Base-by-base conservation (phyloP, 495 filamentous ascomycete species). In the Xylaria castorea region DNA sequence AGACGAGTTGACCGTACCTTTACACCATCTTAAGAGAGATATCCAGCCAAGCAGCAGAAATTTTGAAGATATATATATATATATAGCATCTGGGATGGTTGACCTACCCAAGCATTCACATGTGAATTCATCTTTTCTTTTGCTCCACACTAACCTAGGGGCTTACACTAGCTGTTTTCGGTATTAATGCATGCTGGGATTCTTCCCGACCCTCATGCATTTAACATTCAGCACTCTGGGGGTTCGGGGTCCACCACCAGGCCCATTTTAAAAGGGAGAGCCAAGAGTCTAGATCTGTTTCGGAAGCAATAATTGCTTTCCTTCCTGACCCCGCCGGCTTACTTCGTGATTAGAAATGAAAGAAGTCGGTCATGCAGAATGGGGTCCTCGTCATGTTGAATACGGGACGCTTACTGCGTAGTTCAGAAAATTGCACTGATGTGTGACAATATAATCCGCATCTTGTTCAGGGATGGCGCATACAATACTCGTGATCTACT, bases 261-360 rank as follows among this genome's bases (percentile, higher is more conserved):
- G 16, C 42, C 63, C 40, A 27, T 46, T 66, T 46, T 25, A 11
- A 46, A 48, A 14, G 25, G 34, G 2, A 7, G 1, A 38, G 58
- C 63, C 40, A 66, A 48, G 63, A 20, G 27, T 48, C 63, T 66
- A 66, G 63, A 66, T 48, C 27, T 7, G 22, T 64, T 64, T 22
- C 11, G 36, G 22, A 18, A 42, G 1, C n/a, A 42, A 34, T 9
- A 30, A 25, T 64, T 11, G 61, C 18, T 12, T n/a, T 38, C 58
- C 53, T n/a, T 8, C 22, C 36, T 48, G 20, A n/a, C 42, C 27
- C 40, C 27, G 22, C 27, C 38, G 22, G 5, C 20, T 64, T 27
- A 22, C 38, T 64, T 27, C n/a, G n/a, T 61, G 22, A 38, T 40
- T 2, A 22, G 34, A 64, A 40, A 64, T 18, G 32, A 30, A 25